Percentiles rank a stretch among this genome's conserved stretches.
Evolutionary conservation across 148 eudicot species (phyloP).

Genomic region (Vaccinium vitisidaea): DNA sequence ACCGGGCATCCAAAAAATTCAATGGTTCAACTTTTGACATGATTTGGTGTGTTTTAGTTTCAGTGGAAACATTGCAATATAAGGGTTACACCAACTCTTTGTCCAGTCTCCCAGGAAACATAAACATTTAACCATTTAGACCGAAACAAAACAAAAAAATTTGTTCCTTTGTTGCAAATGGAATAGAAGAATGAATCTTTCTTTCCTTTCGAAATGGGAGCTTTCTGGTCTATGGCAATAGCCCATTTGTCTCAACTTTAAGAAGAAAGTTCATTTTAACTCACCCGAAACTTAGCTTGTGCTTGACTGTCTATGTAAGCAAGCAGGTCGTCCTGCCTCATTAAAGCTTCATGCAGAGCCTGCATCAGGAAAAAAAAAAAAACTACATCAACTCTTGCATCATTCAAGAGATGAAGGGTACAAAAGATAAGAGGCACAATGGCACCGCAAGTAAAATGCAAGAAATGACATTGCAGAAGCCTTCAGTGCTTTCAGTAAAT

Average conservation of each 20-base stretch:
- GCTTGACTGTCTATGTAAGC: conserved; percentile 90
- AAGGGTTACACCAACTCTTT: background rate
- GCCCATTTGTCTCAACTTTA: background rate
- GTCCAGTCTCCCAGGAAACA: background rate
- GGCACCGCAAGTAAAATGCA: background rate
- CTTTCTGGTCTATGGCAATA: conserved; percentile 35
- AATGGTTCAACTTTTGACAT: background rate
- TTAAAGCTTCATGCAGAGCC: conserved; percentile 63
- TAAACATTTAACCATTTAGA: background rate
- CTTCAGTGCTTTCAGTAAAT: background rate
- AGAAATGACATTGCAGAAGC: background rate
- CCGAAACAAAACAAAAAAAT: background rate
- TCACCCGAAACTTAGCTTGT: conserved; percentile 70
- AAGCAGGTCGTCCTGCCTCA: conserved; percentile 92
- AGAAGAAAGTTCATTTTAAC: conserved; percentile 9
- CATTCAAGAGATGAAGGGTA: background rate
- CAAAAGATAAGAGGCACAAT: background rate
- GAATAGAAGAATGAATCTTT: background rate
- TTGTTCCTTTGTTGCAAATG: background rate
- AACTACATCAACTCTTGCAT: background rate
- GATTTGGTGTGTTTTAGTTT: background rate
- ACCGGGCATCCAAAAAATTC: background rate
- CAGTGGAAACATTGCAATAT: background rate
- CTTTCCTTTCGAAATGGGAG: background rate
- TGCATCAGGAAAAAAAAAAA: conserved; percentile 28